Evolutionary conservation across 2,329 filamentous ascomycete genomes (phyloP).

Genomic region (Pseudopyrenochaeta lycopersici): DNA sequence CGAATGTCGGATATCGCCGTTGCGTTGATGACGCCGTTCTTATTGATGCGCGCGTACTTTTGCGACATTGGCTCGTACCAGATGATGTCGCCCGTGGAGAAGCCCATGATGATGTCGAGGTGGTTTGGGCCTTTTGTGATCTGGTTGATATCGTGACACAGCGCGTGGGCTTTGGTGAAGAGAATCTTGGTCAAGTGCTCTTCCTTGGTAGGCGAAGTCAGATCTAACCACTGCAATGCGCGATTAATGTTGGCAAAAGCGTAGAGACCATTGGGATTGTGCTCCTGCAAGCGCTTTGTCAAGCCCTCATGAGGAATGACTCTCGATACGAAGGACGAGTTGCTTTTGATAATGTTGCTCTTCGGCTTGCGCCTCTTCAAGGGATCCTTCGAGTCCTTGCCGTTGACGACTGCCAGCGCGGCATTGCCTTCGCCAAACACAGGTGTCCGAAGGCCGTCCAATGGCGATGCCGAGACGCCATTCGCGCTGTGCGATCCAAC

Average conservation of each 20-base stretch:
- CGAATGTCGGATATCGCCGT: slow-evolving; percentile 86
- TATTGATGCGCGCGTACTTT: slow-evolving; percentile 94
- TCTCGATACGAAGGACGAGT: slow-evolving; percentile 96
- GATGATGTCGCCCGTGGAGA: slow-evolving; percentile 94
- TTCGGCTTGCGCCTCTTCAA: slow-evolving; percentile 90
- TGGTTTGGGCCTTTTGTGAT: slow-evolving; percentile 81
- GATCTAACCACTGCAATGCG: slow-evolving; percentile 94
- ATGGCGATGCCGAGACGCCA: slow-evolving; percentile 42
- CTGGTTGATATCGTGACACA: slow-evolving; percentile 92
- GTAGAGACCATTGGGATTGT: slow-evolving; percentile 80
- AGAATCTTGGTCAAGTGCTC: slow-evolving; percentile 95
- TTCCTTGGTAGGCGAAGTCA: slow-evolving; percentile 79
- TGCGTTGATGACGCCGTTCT: slow-evolving; percentile 91
- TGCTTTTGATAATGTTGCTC: slow-evolving; percentile 98
- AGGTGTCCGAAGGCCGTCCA: slow-evolving; percentile 55
- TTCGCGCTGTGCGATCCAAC: slow-evolving; percentile 53
- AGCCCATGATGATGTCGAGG: slow-evolving; percentile 92
- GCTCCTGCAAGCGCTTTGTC: slow-evolving; percentile 80
- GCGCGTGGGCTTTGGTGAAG: slow-evolving; percentile 93
- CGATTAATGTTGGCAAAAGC: slow-evolving; percentile 96
- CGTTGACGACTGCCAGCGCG: slow-evolving; percentile 67
- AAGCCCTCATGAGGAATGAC: slow-evolving; percentile 89
- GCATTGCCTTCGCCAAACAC: slow-evolving; percentile 89
- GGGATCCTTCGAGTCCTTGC: slow-evolving; percentile 72
- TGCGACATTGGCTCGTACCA: slow-evolving; percentile 99